Base-by-base conservation (phyloP, 2,329 filamentous ascomycete genomes). In the Pyrenophora tritici-repentis region DNA sequence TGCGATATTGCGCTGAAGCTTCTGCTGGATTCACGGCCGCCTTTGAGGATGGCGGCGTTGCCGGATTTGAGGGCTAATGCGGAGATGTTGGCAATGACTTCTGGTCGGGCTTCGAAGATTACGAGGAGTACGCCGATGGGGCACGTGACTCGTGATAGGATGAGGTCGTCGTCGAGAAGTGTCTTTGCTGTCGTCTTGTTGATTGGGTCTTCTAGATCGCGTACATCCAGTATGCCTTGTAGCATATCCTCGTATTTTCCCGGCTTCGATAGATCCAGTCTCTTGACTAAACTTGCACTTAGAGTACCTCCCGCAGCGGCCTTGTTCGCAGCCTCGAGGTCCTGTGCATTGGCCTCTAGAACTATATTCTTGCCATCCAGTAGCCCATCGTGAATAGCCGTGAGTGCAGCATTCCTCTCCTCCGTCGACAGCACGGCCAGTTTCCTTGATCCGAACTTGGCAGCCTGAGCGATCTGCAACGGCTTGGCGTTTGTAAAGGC, bases 161-260 rank as follows among this genome's bases (percentile, higher is more conserved):
- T 82, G 45, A 99, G 82, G 45, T 87, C 88, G 62, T 97, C 89
- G 73, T 97, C 94, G 9, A 99, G 83, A 50, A 87, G 83, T 37
- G 91, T 97, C 56, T 88, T 86, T 67, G 96, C 79, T 34, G 90
- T 92, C 46, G 94, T 81, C 70, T 88, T 88, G 66, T 93, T 93
- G 66, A 97, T 83, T 61, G 94, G 94, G 76, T 99, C 94, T 41
- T 89, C 83, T 22, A 99, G 81, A 42, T 84, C 82, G 60, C 88
- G 83, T 55, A 99, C 94, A 75, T 96, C 91, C 53, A 95, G 76
- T 55, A 99, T 95, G 20, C 94, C 94, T 77, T 92, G 88, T 59
- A 99, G 81, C 94, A 99, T 97, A 70, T 97, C 94, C 68, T 97
- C 92, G 81, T 88, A 99, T 78, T 97, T 97, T 51, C 93, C 93